Evolutionary conservation across 2,329 filamentous ascomycete species (phyloP).

Genomic region (Cephalotrichum gorgonifer): DNA sequence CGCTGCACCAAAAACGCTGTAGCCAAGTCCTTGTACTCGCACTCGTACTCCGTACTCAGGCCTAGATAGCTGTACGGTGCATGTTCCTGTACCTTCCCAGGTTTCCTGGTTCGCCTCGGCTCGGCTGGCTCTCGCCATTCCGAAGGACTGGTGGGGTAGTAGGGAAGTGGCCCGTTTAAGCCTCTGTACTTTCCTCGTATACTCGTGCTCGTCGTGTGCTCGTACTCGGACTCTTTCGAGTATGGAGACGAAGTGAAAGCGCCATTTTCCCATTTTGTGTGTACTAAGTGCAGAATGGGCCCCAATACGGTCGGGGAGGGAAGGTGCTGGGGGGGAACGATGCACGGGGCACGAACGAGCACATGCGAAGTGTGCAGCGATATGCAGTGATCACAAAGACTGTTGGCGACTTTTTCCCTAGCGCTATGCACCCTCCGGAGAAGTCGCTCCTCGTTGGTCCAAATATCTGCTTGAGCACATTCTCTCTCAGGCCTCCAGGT

Average conservation of each 20-base stretch:
- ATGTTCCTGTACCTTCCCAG: neutral
- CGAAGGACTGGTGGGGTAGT: no score
- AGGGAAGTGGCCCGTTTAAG: no score
- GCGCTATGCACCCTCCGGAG: conserved; percentile 1
- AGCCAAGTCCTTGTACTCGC: neutral
- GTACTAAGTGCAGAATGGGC: neutral
- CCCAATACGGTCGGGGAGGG: neutral
- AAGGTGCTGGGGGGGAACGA: neutral
- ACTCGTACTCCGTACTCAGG: neutral
- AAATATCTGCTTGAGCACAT: neutral
- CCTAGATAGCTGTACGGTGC: neutral
- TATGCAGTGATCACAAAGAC: conserved; percentile 1
- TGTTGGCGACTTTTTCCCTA: neutral
- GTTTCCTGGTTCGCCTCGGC: no score
- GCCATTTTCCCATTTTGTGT: neutral
- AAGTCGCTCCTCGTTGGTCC: neutral
- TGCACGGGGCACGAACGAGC: no score
- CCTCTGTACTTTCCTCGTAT: no score
- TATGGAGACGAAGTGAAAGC: neutral
- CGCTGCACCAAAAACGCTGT: neutral
- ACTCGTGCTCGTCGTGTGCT: no score
- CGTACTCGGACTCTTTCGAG: no score
- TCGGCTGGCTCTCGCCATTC: no score
- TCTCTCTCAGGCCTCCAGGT: neutral
- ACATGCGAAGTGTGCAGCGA: conserved; percentile 2